phyloP scores from a whole-genome alignment of 1,139 yeast genomes.

The Suzukiozyma palmioleophila region DNA sequence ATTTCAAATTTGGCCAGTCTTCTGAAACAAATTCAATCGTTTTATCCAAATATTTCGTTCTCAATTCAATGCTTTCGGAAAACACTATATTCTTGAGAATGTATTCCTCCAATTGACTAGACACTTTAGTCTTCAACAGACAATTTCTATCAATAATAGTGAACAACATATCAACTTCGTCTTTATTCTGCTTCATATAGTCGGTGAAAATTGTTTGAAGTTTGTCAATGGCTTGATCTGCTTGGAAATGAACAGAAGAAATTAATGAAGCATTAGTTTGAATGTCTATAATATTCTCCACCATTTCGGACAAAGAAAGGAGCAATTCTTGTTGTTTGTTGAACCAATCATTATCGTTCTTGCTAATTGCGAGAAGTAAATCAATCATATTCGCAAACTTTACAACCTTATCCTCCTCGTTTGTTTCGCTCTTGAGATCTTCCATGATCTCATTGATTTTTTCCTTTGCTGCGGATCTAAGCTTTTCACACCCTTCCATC shows the following conservation, averaged over 20 bases:
- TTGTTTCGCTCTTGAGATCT: conserved; percentile 41
- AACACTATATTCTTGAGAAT: conserved; percentile 55
- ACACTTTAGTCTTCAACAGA: conserved; percentile 42
- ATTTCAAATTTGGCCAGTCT: conserved; percentile 37
- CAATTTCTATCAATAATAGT: conserved; percentile 47
- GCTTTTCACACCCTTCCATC: conserved; percentile 52
- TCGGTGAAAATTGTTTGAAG: conserved; percentile 54
- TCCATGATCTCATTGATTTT: conserved; percentile 40
- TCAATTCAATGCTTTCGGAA: conserved; percentile 41
- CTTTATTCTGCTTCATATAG: conserved; percentile 35
- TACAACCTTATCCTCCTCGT: conserved; percentile 51
- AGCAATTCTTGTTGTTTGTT: conserved; percentile 46
- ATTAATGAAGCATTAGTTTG: conserved; percentile 42
- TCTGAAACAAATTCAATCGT: conserved; percentile 48
- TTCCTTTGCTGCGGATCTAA: conserved; percentile 52
- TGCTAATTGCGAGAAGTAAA: conserved; percentile 50
- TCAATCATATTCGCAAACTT: conserved; percentile 73
- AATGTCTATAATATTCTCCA: conserved; percentile 41
- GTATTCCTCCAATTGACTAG: conserved; percentile 50
- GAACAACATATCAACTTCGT: conserved; percentile 36
- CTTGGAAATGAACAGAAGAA: conserved; percentile 64
- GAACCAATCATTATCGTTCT: conserved; percentile 61
- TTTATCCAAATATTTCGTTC: conserved; percentile 49
- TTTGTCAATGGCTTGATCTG: conserved; percentile 66
- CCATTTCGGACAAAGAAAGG: conserved; percentile 41